A percentile compares a stretch with the other conserved stretches of the same genome.
phyloP scores from a whole-genome alignment of 2,329 filamentous ascomycete genomes.

The Ceratocystis huliohia region DNA sequence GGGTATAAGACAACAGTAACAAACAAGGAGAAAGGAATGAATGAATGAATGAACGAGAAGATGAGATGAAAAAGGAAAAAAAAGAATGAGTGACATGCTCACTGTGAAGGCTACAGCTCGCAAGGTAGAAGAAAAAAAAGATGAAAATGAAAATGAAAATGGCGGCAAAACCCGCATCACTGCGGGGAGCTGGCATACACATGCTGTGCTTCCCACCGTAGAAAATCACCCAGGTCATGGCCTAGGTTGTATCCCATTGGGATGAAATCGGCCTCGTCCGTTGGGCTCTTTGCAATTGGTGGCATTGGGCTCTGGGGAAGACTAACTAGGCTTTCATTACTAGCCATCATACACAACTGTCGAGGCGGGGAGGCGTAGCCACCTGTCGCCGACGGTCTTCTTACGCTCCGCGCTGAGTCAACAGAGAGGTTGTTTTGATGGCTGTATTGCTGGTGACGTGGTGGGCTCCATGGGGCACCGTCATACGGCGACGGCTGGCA shows the following conservation, averaged over 20 bases:
- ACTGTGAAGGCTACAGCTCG: not conserved
- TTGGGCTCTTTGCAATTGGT: constrained; percentile 32
- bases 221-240: constrained; percentile 46
- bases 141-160: constrained; percentile 2
- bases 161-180: not conserved
- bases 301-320: constrained; percentile 41
- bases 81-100: not conserved
- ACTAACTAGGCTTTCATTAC: constrained; percentile 31
- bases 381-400: not conserved
- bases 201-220: constrained; percentile 45
- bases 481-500: constrained; percentile 15
- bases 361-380: not conserved
- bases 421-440: not conserved
- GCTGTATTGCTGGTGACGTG: not conserved
- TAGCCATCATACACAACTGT: not conserved
- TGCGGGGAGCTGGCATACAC: constrained; percentile 30
- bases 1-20: constrained; percentile 16
- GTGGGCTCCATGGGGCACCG: not conserved
- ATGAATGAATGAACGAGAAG: not conserved
- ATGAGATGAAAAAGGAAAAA: constrained; percentile 19
- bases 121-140: constrained; percentile 13
- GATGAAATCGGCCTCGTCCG: constrained; percentile 30
- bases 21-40: constrained; percentile 13
- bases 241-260: constrained; percentile 50
- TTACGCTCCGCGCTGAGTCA: not conserved